These are phyloP conservation scores for Hippophae gyantsensis DNA, from an alignment of 306 rosid genomes.

Conservation along the genomic window DNA sequence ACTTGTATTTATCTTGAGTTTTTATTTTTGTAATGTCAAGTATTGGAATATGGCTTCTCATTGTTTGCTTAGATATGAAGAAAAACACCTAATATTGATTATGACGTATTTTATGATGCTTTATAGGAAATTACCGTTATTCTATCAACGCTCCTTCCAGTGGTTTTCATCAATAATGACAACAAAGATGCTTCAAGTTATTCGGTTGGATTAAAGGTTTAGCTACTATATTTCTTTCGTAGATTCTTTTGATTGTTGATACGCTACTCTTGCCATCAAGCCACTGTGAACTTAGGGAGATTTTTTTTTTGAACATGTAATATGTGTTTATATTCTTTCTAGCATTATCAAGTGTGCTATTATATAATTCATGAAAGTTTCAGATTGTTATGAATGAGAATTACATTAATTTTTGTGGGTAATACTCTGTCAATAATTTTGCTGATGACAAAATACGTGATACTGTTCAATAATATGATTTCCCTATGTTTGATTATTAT, in stretches of 20 bases:
- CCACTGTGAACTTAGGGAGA: slow-evolving; percentile 18
- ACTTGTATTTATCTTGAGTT: too few species aligned
- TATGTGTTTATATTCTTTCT: slow-evolving; percentile 13
- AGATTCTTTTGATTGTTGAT: slow-evolving; percentile 11
- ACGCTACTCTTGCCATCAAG: slow-evolving; percentile 7
- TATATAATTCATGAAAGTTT: not conserved
- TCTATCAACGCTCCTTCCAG: slow-evolving; percentile 70
- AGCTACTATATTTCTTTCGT: slow-evolving; percentile 7
- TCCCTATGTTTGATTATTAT: too few species aligned
- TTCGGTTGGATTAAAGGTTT: slow-evolving; percentile 78
- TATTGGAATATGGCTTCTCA: not conserved
- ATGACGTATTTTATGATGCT: slow-evolving; percentile 12
- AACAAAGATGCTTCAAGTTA: slow-evolving; percentile 70
- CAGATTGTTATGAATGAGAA: not conserved
- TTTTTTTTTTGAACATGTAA: slow-evolving; percentile 1
- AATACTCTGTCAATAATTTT: not conserved
- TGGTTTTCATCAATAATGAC: slow-evolving; percentile 61
- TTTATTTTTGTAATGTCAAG: not conserved
- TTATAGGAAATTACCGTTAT: slow-evolving; percentile 68
- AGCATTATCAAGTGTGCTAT: not conserved
- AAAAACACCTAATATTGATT: slow-evolving; percentile 3
- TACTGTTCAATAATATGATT: too few species aligned
- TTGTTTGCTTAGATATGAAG: not conserved
- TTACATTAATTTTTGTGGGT: not conserved
- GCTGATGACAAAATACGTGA: not conserved